Conservation (phyloP, 1,284 basidiomycete genomes). For the Mrakiaceae sp. region DNA sequence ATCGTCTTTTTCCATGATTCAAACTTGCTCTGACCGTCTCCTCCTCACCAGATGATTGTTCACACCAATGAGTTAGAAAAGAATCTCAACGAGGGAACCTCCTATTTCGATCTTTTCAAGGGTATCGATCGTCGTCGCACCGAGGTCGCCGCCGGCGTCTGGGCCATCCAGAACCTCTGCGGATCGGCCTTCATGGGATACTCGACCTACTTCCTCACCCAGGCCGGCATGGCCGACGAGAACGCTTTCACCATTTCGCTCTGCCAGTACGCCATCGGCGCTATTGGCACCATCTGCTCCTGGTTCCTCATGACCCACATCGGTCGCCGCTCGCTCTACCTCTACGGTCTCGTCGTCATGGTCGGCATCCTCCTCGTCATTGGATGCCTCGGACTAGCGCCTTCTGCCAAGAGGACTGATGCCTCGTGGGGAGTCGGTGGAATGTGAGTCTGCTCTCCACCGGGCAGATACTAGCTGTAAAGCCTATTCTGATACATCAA, state of each 20-base stretch:
- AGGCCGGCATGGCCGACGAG: conserved; percentile 34
- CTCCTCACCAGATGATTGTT: conserved; percentile 22
- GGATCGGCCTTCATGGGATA: conserved; percentile 26
- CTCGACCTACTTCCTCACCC: conserved; percentile 35
- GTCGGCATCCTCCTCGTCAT: conserved; percentile 38
- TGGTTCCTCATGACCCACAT: conserved; percentile 34
- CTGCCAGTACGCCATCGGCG: conserved; percentile 31
- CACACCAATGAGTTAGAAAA: conserved; percentile 37
- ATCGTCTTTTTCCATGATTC: not conserved
- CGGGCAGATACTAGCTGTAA: too few relatives aligned
- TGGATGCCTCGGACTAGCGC: conserved; percentile 34
- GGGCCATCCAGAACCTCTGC: conserved; percentile 31
- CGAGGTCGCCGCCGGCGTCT: conserved; percentile 31
- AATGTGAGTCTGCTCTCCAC: too few relatives aligned
- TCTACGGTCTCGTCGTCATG: conserved; percentile 37
- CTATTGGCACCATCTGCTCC: conserved; percentile 32
- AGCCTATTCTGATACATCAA: too few relatives aligned
- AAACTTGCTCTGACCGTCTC: not conserved
- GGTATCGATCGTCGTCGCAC: conserved; percentile 35
- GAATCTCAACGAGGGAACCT: conserved; percentile 22
- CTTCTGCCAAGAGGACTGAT: conserved; percentile 4
- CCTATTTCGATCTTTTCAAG: conserved; percentile 40
- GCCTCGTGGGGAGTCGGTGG: not conserved
- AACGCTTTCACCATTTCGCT: conserved; percentile 36
- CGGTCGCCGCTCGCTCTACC: conserved; percentile 37